Evolutionary conservation across 169 alveolate genomes (phyloP).

Genomic region (Plasmodium vinckei): DNA sequence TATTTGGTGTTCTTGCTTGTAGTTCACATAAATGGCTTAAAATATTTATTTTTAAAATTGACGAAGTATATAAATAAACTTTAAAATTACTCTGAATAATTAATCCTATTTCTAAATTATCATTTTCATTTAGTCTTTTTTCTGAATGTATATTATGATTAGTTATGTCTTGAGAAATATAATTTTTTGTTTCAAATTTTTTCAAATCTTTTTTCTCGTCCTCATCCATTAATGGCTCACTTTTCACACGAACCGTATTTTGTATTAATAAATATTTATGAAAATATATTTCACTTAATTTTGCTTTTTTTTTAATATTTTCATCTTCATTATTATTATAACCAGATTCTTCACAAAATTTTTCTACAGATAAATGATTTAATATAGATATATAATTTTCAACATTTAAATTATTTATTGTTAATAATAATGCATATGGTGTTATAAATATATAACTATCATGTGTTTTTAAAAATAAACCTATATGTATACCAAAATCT

Average conservation of each 20-base stretch:
- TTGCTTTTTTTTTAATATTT: neutral
- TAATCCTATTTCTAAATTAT: conserved; percentile 85
- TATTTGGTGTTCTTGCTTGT: conserved; percentile 90
- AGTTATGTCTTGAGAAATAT: conserved; percentile 8
- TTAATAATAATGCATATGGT: conserved; percentile 78
- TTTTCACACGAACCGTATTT: neutral
- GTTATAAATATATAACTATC: conserved; percentile 73
- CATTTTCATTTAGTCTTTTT: conserved; percentile 48
- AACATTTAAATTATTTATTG: conserved; percentile 45
- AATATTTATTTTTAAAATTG: conserved; percentile 87
- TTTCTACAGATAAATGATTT: conserved; percentile 37
- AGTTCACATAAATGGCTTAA: conserved; percentile 90
- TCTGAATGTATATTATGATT: conserved; percentile 32
- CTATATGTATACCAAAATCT: conserved; percentile 82
- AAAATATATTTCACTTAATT: conserved; percentile 49
- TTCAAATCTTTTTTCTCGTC: neutral
- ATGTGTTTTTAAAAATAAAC: conserved; percentile 78
- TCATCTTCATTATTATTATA: conserved; percentile 2
- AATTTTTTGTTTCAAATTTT: neutral
- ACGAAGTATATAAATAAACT: conserved; percentile 91
- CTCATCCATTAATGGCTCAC: conserved; percentile 1
- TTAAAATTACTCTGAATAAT: conserved; percentile 92
- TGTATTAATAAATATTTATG: conserved; percentile 29
- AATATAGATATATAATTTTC: conserved; percentile 39
- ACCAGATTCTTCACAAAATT: conserved; percentile 8